phyloP scores from a whole-genome alignment of 345 rosid genomes.

The Salix purpurea region DNA sequence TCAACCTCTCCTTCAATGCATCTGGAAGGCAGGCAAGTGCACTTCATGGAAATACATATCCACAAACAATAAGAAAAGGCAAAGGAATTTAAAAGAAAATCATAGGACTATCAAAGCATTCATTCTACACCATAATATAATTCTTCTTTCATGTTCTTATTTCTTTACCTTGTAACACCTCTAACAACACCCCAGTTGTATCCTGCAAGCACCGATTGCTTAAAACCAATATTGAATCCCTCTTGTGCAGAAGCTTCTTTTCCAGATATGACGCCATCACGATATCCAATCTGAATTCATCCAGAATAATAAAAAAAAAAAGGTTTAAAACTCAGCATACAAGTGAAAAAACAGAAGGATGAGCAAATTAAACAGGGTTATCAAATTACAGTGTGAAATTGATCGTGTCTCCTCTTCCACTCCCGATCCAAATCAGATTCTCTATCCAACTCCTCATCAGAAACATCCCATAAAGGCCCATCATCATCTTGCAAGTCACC shows the following conservation, averaged over 20 bases:
- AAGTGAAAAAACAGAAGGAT: background rate
- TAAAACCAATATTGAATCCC: constrained; percentile 75
- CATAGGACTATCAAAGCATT: background rate
- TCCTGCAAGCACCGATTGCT: constrained; percentile 56
- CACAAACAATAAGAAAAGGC: constrained; percentile 2
- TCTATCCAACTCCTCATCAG: constrained; percentile 42
- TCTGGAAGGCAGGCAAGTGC: constrained; percentile 59
- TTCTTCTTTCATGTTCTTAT: background rate
- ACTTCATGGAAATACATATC: constrained; percentile 25
- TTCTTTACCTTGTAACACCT: constrained; percentile 69
- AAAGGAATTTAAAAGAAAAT: background rate
- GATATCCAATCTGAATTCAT: constrained; percentile 58
- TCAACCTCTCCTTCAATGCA: constrained; percentile 46
- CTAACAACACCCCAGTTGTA: constrained; percentile 69
- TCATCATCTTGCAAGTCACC: constrained; percentile 27
- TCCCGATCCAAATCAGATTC: constrained; percentile 41
- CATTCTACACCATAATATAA: background rate
- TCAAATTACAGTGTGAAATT: constrained; percentile 47
- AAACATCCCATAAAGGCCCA: constrained; percentile 40
- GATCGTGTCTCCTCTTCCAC: constrained; percentile 37
- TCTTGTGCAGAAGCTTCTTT: constrained; percentile 70
- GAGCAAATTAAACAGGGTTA: background rate
- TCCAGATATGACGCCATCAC: constrained; percentile 74
- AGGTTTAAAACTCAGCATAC: constrained; percentile 1
- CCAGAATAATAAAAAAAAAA: background rate